Evolutionary conservation across 768 basidiomycete species (phyloP).

Genomic region (Lactarius evosmus): DNA sequence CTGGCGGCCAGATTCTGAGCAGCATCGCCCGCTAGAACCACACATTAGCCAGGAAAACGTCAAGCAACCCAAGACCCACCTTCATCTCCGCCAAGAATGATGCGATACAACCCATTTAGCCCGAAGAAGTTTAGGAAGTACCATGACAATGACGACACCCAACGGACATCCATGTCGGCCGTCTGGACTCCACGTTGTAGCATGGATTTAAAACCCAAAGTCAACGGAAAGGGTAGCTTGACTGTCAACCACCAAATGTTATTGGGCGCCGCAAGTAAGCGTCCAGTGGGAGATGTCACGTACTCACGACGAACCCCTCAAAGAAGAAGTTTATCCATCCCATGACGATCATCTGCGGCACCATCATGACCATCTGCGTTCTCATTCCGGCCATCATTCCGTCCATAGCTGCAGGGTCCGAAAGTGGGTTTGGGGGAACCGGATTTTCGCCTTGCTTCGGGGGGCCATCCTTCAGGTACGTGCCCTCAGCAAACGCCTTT

Average conservation of each 20-base stretch:
- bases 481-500: slow-evolving; percentile 67
- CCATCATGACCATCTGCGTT: slow-evolving; percentile 99
- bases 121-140: slow-evolving; percentile 99
- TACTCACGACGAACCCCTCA: slow-evolving; percentile 96
- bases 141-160: slow-evolving; percentile 99
- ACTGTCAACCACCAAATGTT: slow-evolving; percentile 46
- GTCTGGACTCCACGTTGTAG: slow-evolving; percentile 94
- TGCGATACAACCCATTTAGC: slow-evolving; percentile 90
- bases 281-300: slow-evolving; percentile 33
- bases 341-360: slow-evolving; percentile 98
- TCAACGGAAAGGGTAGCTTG: slow-evolving; percentile 94
- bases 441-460: slow-evolving; percentile 57
- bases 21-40: slow-evolving; percentile 65
- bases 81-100: slow-evolving; percentile 88
- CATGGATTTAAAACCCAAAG: slow-evolving; percentile 96
- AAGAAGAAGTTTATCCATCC: slow-evolving; percentile 99
- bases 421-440: slow-evolving; percentile 74
- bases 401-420: slow-evolving; percentile 91
- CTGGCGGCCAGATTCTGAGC: slow-evolving; percentile 69
- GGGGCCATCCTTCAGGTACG: slow-evolving; percentile 83
- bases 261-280: slow-evolving; percentile 1
- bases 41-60: slow-evolving; percentile 26
- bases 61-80: slow-evolving; percentile 47
- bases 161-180: slow-evolving; percentile 95
- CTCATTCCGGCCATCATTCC: slow-evolving; percentile 99